Conservation (phyloP, 192 early-diverging fungal species). For the Hyaloraphidium curvatum region DNA sequence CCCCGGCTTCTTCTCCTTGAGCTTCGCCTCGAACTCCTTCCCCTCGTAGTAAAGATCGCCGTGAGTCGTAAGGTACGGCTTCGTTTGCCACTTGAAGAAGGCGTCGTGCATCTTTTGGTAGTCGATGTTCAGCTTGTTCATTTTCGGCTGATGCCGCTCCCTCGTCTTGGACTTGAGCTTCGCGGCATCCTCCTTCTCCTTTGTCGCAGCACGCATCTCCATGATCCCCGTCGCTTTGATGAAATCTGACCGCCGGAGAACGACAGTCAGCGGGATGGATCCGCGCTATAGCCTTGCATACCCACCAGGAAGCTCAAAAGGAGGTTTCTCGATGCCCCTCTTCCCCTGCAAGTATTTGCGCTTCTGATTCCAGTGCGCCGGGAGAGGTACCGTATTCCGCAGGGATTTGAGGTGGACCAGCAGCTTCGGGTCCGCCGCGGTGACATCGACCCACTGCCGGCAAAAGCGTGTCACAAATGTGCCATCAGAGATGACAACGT, state of each 20-base stretch:
- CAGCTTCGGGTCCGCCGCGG: constrained; percentile 72
- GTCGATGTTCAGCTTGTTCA: constrained; percentile 91
- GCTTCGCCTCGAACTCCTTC: constrained; percentile 79
- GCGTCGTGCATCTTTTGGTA: constrained; percentile 96
- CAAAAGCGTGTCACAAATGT: background rate
- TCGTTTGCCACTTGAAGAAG: constrained; percentile 88
- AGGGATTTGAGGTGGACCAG: constrained; percentile 78
- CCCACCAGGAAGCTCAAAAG: constrained; percentile 73
- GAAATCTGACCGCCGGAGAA: constrained; percentile 37
- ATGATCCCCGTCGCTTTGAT: constrained; percentile 95
- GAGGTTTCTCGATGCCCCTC: constrained; percentile 85
- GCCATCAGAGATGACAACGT: background rate
- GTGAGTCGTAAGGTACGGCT: constrained; percentile 48
- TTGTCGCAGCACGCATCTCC: constrained; percentile 77
- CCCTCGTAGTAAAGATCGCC: constrained; percentile 94
- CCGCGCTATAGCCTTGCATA: too few species aligned
- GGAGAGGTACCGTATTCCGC: constrained; percentile 88
- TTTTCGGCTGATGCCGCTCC: constrained; percentile 76
- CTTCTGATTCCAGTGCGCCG: constrained; percentile 88
- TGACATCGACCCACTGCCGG: constrained; percentile 68
- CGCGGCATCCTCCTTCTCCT: constrained; percentile 68
- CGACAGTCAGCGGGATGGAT: background rate
- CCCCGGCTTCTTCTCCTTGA: constrained; percentile 77
- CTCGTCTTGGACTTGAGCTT: constrained; percentile 67
- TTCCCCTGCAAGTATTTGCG: constrained; percentile 94